Conservation (phyloP, 495 filamentous ascomycete genomes). For the Penicillium steckii region DNA sequence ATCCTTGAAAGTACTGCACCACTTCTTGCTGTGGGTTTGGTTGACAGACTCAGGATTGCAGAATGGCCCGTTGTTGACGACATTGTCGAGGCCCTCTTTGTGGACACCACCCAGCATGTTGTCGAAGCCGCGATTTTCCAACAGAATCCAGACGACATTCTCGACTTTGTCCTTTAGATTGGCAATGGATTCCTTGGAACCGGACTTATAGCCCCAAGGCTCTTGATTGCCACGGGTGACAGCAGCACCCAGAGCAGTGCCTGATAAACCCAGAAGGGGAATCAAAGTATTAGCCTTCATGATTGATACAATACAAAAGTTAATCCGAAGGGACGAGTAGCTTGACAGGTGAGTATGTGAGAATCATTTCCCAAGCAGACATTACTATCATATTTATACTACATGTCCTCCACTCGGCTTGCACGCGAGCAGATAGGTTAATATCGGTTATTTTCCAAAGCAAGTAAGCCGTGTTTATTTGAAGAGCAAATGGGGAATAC, state of each 20-base stretch:
- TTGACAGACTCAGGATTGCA: slow-evolving; percentile 40
- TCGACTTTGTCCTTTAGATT: slow-evolving; percentile 47
- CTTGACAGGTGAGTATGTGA: slow-evolving; percentile 5
- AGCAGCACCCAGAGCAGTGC: slow-evolving; percentile 20
- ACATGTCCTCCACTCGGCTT: neutral
- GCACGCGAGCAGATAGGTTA: neutral
- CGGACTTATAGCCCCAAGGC: slow-evolving; percentile 27
- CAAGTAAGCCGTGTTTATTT: neutral
- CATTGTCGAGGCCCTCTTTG: slow-evolving; percentile 39
- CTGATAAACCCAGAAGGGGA: slow-evolving; percentile 24
- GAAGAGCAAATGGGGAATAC: slow-evolving; percentile 2
- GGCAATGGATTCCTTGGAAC: slow-evolving; percentile 30
- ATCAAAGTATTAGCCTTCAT: slow-evolving; percentile 28
- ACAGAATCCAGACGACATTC: slow-evolving; percentile 45
- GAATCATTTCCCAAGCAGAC: slow-evolving; percentile 11
- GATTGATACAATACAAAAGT: neutral
- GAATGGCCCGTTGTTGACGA: slow-evolving; percentile 45
- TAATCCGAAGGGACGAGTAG: neutral
- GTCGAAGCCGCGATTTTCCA: slow-evolving; percentile 49
- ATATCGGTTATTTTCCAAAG: neutral
- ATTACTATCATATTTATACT: slow-evolving; percentile 1
- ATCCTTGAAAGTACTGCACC: slow-evolving; percentile 39
- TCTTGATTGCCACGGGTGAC: slow-evolving; percentile 5
- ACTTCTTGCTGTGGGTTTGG: slow-evolving; percentile 32
- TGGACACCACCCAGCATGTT: slow-evolving; percentile 44